These are phyloP conservation scores for Melampsora larici-populina DNA, from an alignment of 1,284 basidiomycete species.

Conservation along the genomic window DNA sequence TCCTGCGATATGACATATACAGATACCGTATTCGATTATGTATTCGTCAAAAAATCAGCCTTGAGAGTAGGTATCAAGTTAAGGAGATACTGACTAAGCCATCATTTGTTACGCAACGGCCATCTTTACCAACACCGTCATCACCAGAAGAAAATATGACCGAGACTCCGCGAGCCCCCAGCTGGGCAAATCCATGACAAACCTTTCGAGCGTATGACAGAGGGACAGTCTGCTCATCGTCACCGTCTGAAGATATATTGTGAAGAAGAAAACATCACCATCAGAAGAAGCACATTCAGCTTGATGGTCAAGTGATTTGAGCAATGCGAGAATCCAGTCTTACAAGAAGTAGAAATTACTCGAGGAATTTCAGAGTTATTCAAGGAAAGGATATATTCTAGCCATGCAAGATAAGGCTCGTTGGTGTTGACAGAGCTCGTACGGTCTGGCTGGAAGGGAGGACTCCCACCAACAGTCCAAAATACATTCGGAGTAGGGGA, in stretches of 20 bases:
- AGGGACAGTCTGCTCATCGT: constrained; percentile 48
- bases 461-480: constrained; percentile 23
- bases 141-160: constrained; percentile 56
- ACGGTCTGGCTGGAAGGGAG: constrained; percentile 29
- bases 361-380: constrained; percentile 19
- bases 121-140: constrained; percentile 26
- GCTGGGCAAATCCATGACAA: constrained; percentile 54
- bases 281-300: background rate
- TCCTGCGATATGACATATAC: background rate
- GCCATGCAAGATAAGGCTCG: constrained; percentile 38
- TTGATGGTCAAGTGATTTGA: background rate
- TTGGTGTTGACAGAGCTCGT: constrained; percentile 30
- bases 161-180: constrained; percentile 55
- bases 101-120: constrained; percentile 24
- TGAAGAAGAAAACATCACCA: background rate
- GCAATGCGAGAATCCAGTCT: background rate
- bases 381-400: constrained; percentile 23
- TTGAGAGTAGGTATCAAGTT: too few relatives aligned
- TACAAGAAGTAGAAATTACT: constrained; percentile 38
- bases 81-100: constrained; percentile 2
- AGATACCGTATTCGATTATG: too few relatives aligned
- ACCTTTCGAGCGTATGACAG: constrained; percentile 47
- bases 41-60: too few relatives aligned
- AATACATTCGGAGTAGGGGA: constrained; percentile 32
- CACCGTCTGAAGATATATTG: constrained; percentile 14